phyloP scores from a whole-genome alignment of 2,329 filamentous ascomycete genomes.

The Lachnellula subtilissima region DNA sequence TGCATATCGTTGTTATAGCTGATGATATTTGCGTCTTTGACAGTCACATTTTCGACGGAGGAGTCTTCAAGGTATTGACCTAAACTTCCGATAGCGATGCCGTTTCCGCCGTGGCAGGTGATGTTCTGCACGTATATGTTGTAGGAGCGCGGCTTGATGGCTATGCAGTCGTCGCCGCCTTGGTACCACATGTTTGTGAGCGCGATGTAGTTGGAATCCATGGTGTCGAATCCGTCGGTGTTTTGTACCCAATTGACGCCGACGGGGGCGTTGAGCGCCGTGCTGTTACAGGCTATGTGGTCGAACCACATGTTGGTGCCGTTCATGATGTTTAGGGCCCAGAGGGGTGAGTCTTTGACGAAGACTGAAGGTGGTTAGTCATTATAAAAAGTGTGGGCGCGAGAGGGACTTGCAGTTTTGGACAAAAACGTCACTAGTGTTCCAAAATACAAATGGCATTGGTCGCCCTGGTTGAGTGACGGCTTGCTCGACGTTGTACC shows the following conservation, averaged over 20 bases:
- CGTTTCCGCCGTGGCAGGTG: constrained; percentile 49
- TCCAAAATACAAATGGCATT: constrained; percentile 57
- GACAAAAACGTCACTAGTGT: constrained; percentile 50
- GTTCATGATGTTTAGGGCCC: constrained; percentile 54
- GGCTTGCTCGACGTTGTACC: constrained; percentile 47
- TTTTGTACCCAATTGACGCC: constrained; percentile 53
- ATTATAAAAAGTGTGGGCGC: background rate
- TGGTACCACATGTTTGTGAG: constrained; percentile 49
- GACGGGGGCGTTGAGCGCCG: constrained; percentile 44
- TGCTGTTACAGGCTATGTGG: constrained; percentile 47
- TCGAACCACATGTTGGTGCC: constrained; percentile 48
- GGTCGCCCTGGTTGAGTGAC: constrained; percentile 46
- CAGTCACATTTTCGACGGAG: constrained; percentile 43
- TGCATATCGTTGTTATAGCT: constrained; percentile 44
- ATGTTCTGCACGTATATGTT: constrained; percentile 45
- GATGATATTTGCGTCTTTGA: constrained; percentile 43
- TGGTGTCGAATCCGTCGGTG: constrained; percentile 53
- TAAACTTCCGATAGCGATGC: constrained; percentile 50
- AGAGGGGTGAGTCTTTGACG: constrained; percentile 47
- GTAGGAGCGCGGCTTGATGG: constrained; percentile 52
- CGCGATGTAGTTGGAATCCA: constrained; percentile 47
- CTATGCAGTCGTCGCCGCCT: constrained; percentile 53
- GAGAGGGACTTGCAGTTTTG: constrained; percentile 36
- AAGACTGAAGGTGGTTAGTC: constrained; percentile 31
- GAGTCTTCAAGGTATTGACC: constrained; percentile 53